Base-by-base conservation (phyloP, 1,284 basidiomycete genomes). In the Apiotrichum veenhuisii region DNA sequence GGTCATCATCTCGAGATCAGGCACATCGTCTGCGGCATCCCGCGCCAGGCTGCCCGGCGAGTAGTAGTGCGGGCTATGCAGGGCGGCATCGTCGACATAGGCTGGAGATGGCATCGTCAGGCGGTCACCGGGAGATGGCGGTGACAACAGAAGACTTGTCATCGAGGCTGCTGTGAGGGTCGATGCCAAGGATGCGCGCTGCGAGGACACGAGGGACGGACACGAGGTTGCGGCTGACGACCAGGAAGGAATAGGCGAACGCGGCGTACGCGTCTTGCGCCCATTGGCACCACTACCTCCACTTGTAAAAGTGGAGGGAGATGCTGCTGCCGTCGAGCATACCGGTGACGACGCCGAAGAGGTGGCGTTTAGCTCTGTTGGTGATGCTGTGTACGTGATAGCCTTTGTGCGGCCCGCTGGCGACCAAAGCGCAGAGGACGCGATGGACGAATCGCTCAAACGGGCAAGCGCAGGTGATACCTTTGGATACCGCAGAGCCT, bases 401-500 rank as follows among this genome's bases (percentile, higher is more conserved):
- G 27, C 25, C 18, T 34, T 22, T 36, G 34, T n/a, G 45, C 8
- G 37, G 34, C n/a, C n/a, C 18, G 17, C n/a, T 15, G 20, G 42
- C 8, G 36, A 27, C 56, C 56, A 58, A 2, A 49, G 38, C 5
- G 43, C 37, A 17, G 44, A 4, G 1, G 47, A 22, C 7, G 47
- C 33, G n/a, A 61, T 51, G 17, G 54, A 47, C 10, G 47, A 43
- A 43, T 62, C 60, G 34, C 57, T 61, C 14, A 66, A 52, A 20
- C 63, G 55, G 1, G 59, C 59, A 1, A 67, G 58, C 2, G 58
- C 63, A n/a, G 62, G 59, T 15, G 61, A 56, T 15, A 64, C 52
- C 33, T 59, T 59, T 2, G 59, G 63, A 46, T 67, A 67, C 18
- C 63, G 53, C 34, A 67, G 49, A 3, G 58, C 48, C 50, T 62